Base-by-base conservation (phyloP, 2,329 filamentous ascomycete species). In the Neurospora crassa region DNA sequence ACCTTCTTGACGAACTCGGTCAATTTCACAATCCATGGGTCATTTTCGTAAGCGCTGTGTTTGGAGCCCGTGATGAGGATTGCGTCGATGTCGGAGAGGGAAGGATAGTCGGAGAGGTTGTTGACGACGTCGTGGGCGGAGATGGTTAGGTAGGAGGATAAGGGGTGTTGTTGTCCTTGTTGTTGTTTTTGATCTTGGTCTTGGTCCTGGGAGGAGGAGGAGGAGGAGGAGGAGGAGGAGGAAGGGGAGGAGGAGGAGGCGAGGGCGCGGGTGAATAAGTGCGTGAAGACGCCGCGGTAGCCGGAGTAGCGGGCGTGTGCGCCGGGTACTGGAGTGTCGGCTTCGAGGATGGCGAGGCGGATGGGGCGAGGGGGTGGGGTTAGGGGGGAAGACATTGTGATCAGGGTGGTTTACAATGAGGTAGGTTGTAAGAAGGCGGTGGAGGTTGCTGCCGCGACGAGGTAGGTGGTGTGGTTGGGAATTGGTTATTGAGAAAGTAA, bases 341-440 rank as follows among this genome's bases (percentile, higher is more conserved):
- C 91, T 84, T 97, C 93, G 75, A 98, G 89, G 76, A 98, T 87
- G 67, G 94, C 94, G 81, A 97, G 91, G 71, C 92, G 91, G 75
- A 95, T 82, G 40, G 88, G 87, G 37, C 45, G 72, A 6, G 69
- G 70, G 68, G 77, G 76, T 76, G 34, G n/a, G 70, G 24, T 72
- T 73, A 59, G 72, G 70, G 77, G 72, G 69, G 77, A 81, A 63
- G 42, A 24, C 73, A 72, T 72, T n/a, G 2, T 47, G 2, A 11
- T 37, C 0, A 37, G n/a, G 34, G 67, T 47, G 68, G n/a, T n/a
- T n/a, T 37, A 29, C 0, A 2, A 11, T 43, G 40, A 29, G 37
- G 45, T 41, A 11, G n/a, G n/a, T n/a, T n/a, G 24, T 34, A 34
- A 11, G 24, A 14, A 37, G n/a, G 6, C 29, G 12, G 20, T 42